Percentiles rank a stretch among this genome's conserved stretches.
Conservation (phyloP, 163 green algal genomes). For the Scenedesmus sp. region DNA sequence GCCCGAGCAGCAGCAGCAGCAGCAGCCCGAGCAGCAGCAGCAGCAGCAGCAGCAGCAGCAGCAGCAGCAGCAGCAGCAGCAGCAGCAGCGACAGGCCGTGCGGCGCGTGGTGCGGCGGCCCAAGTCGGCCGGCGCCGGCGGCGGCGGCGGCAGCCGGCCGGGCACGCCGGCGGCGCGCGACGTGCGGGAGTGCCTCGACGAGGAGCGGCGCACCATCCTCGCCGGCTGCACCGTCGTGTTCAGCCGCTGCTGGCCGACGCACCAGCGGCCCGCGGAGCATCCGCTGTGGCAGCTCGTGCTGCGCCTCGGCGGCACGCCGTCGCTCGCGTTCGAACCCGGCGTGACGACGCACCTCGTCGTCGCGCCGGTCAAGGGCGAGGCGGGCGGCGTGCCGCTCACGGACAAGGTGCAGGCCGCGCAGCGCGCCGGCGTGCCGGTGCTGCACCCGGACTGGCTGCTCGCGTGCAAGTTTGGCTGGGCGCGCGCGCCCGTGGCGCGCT, state of each 20-base stretch:
- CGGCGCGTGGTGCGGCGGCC: not conserved
- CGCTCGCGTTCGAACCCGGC: not conserved
- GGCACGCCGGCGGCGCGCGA: constrained; percentile 6
- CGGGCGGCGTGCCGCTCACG: constrained; percentile 16
- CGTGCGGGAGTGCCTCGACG: constrained; percentile 32
- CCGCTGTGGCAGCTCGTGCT: constrained; percentile 35
- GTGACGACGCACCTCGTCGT: constrained; percentile 42
- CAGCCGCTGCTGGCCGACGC: constrained; percentile 41
- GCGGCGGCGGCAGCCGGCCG: not conserved
- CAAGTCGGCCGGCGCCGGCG: not conserved
- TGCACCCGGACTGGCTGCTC: constrained; percentile 46
- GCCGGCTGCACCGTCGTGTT: constrained; percentile 37
- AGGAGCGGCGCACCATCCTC: constrained; percentile 1
- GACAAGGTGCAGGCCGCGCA: constrained; percentile 38
- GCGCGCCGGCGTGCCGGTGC: constrained; percentile 11
- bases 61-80: constrained; percentile 12
- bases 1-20: not conserved
- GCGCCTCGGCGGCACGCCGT: constrained; percentile 25
- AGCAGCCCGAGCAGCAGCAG: constrained; percentile 7
- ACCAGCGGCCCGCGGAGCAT: constrained; percentile 2
- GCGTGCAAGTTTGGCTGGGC: constrained; percentile 41
- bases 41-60: constrained; percentile 14
- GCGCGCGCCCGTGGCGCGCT: not conserved
- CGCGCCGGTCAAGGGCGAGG: constrained; percentile 21
- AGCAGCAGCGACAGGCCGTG: constrained; percentile 1